These are phyloP conservation scores for Neurospora africana DNA, from an alignment of 495 filamentous ascomycete genomes.

Conservation along the genomic window DNA sequence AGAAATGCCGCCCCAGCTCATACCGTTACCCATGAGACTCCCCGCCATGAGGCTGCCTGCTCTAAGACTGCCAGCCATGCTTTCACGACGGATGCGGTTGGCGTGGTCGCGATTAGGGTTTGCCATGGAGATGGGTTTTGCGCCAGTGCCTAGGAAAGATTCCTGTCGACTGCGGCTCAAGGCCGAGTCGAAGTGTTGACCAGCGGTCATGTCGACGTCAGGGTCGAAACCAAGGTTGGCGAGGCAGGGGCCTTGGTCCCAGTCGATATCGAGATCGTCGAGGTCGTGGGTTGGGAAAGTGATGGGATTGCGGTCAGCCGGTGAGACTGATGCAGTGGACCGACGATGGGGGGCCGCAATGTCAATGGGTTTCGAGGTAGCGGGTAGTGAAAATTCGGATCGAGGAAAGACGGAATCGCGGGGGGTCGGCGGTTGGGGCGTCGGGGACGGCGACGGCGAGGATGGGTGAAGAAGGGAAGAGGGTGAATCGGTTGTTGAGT, in stretches of 20 bases:
- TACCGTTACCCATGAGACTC: slow-evolving; percentile 58
- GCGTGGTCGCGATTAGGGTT: slow-evolving; percentile 61
- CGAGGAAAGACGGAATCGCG: slow-evolving; percentile 25
- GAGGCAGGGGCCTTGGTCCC: slow-evolving; percentile 6
- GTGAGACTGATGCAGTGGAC: slow-evolving; percentile 19
- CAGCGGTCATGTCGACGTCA: slow-evolving; percentile 52
- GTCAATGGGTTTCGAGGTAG: slow-evolving; percentile 24
- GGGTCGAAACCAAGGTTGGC: slow-evolving; percentile 21
- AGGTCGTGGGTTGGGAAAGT: slow-evolving; percentile 13
- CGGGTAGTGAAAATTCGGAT: slow-evolving; percentile 17
- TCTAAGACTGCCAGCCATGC: slow-evolving; percentile 59
- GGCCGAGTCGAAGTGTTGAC: slow-evolving; percentile 45
- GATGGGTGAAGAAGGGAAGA: slow-evolving; percentile 24
- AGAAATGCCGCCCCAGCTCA: slow-evolving; percentile 97
- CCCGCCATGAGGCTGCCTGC: background rate
- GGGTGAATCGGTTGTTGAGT: slow-evolving; percentile 15
- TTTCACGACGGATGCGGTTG: slow-evolving; percentile 63
- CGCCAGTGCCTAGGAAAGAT: slow-evolving; percentile 67
- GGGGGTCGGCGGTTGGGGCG: slow-evolving; percentile 32
- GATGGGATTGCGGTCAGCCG: slow-evolving; percentile 11
- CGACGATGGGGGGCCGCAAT: slow-evolving; percentile 15
- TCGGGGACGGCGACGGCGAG: slow-evolving; percentile 24
- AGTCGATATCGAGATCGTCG: slow-evolving; percentile 27
- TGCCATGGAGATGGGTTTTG: slow-evolving; percentile 77
- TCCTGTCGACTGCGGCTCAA: slow-evolving; percentile 51